A percentile compares a stretch with the other conserved stretches of the same genome.
These are phyloP conservation scores for Balamuthia mandrillaris DNA, from an alignment of 208 protist genomes.

Conservation along the genomic window DNA sequence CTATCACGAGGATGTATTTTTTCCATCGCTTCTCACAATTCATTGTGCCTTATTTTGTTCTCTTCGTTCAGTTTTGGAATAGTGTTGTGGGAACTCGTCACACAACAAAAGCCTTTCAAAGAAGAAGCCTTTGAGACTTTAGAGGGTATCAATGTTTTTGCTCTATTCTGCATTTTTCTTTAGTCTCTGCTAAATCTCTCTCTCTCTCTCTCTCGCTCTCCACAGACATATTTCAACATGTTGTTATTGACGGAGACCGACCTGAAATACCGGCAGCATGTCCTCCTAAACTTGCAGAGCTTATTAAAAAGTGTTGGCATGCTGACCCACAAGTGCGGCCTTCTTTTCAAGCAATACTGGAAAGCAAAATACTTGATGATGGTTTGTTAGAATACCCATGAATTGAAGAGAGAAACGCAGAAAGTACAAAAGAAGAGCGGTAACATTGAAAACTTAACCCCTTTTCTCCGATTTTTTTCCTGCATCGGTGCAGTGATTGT, in stretches of 20 bases:
- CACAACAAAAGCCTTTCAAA: slow-evolving; percentile 28
- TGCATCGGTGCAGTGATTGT: neutral
- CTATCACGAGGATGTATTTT: neutral
- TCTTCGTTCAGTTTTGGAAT: slow-evolving; percentile 39
- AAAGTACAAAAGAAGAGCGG: too few relatives aligned
- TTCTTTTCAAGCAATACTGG: slow-evolving; percentile 31
- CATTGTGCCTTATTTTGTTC: neutral
- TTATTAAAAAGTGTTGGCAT: slow-evolving; percentile 1
- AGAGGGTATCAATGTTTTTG: neutral
- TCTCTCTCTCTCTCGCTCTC: neutral
- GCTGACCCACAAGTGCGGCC: slow-evolving; percentile 25
- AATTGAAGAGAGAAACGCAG: too few relatives aligned
- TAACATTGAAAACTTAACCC: too few relatives aligned
- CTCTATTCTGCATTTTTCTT: neutral
- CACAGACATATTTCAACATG: slow-evolving; percentile 29
- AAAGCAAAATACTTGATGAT: slow-evolving; percentile 8
- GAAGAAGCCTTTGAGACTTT: slow-evolving; percentile 33
- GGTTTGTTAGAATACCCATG: too few relatives aligned
- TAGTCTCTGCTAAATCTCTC: slow-evolving; percentile 1
- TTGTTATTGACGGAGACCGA: slow-evolving; percentile 15
- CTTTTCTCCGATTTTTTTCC: too few relatives aligned
- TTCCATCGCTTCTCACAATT: neutral
- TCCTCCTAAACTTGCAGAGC: neutral
- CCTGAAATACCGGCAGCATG: slow-evolving; percentile 24
- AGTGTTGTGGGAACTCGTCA: slow-evolving; percentile 43